Conservation (phyloP, 208 protist genomes). For the Trypanosoma lewisi region DNA sequence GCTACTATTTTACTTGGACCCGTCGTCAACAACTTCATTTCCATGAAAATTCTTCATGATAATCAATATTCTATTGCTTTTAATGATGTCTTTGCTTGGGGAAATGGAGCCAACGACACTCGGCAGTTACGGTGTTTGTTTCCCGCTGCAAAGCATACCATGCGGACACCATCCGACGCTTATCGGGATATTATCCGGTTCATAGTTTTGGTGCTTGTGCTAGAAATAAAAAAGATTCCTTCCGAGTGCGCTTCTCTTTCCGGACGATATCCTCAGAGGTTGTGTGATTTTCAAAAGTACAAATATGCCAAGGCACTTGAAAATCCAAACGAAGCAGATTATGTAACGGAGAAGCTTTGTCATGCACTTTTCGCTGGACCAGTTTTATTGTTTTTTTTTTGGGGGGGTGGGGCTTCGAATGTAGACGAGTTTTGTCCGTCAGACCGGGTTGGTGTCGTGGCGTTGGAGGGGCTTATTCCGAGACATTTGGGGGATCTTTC, state of each 20-base stretch:
- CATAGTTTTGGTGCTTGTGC: constrained; percentile 10
- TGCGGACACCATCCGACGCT: background rate
- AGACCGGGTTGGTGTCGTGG: background rate
- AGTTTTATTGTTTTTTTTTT: constrained; percentile 34
- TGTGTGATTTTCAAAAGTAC: constrained; percentile 41
- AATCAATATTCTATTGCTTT: background rate
- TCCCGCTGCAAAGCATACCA: background rate
- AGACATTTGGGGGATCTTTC: background rate
- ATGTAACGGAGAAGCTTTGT: constrained; percentile 75
- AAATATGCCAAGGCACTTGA: constrained; percentile 40
- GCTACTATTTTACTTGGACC: background rate
- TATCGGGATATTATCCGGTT: constrained; percentile 2
- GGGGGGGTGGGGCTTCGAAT: background rate
- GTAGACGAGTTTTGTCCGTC: background rate
- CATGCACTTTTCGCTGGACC: constrained; percentile 45
- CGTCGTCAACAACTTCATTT: background rate
- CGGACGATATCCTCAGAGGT: constrained; percentile 5
- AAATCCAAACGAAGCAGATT: constrained; percentile 47
- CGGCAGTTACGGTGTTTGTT: background rate
- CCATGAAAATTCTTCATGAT: background rate
- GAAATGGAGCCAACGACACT: background rate
- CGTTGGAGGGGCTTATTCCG: background rate
- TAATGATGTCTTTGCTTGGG: background rate
- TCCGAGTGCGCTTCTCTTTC: background rate
- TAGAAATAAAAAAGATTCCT: background rate